phyloP scores from a whole-genome alignment of 495 filamentous ascomycete genomes.

The Penicillium longicatenatum region DNA sequence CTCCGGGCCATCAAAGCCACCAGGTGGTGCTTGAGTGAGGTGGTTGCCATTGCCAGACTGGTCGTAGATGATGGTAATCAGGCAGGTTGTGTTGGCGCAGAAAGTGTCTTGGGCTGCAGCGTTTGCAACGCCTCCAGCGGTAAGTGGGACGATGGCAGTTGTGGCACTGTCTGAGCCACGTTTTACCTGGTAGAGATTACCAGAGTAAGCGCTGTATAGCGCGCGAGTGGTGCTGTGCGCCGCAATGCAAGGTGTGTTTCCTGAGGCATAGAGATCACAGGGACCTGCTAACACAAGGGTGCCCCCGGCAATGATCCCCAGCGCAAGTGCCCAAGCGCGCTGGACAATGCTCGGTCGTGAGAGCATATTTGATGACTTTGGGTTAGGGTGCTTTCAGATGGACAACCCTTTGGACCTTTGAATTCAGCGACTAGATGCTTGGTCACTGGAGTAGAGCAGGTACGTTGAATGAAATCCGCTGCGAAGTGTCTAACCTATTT shows the following conservation, averaged over 20 bases:
- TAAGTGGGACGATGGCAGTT: slow-evolving; percentile 47
- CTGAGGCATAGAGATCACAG: slow-evolving; percentile 57
- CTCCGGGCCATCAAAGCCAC: slow-evolving; percentile 55
- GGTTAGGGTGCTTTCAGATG: neutral
- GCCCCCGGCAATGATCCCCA: slow-evolving; percentile 41
- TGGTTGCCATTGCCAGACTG: slow-evolving; percentile 60
- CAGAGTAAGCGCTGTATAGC: slow-evolving; percentile 51
- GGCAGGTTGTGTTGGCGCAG: slow-evolving; percentile 57
- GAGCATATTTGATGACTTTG: neutral
- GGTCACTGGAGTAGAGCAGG: neutral
- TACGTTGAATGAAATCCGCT: neutral
- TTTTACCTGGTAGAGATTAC: slow-evolving; percentile 57
- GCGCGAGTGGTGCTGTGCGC: slow-evolving; percentile 64
- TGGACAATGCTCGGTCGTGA: slow-evolving; percentile 22
- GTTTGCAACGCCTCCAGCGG: slow-evolving; percentile 59
- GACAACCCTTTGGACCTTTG: neutral
- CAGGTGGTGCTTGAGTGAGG: slow-evolving; percentile 57
- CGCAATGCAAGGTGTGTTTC: slow-evolving; percentile 56
- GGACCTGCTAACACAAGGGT: slow-evolving; percentile 52
- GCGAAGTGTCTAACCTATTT: neutral
- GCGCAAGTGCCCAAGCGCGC: slow-evolving; percentile 32
- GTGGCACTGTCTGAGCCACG: slow-evolving; percentile 52
- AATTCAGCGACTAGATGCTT: neutral
- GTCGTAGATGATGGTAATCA: slow-evolving; percentile 62
- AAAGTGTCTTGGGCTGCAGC: slow-evolving; percentile 58